A percentile compares a stretch with the other conserved stretches of the same genome.
These are phyloP conservation scores for Butyriboletus loyo DNA, from an alignment of 768 basidiomycete genomes.

Conservation along the genomic window DNA sequence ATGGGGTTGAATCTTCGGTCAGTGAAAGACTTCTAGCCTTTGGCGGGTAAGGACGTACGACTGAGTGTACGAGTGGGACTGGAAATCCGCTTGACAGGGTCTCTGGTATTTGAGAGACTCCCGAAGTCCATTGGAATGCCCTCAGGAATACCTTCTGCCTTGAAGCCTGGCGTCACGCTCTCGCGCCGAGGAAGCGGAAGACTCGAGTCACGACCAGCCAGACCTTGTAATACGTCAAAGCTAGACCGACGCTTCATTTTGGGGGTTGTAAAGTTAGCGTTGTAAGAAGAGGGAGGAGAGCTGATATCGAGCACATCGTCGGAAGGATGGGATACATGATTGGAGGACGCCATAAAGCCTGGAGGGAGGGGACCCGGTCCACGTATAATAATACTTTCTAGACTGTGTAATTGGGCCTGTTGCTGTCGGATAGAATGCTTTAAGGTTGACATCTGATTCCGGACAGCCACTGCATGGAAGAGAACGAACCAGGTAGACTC, in stretches of 20 bases:
- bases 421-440: slow-evolving; percentile 83
- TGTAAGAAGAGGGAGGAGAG: slow-evolving; percentile 32
- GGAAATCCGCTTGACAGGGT: slow-evolving; percentile 48
- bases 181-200: slow-evolving; percentile 68
- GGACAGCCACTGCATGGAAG: slow-evolving; percentile 57
- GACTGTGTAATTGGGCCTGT: slow-evolving; percentile 69
- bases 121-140: slow-evolving; percentile 66
- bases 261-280: slow-evolving; percentile 35
- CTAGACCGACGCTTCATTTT: slow-evolving; percentile 64
- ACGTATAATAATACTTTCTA: slow-evolving; percentile 67
- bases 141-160: slow-evolving; percentile 62
- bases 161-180: slow-evolving; percentile 32
- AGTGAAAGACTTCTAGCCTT: slow-evolving; percentile 22
- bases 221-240: slow-evolving; percentile 64
- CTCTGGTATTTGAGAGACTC: slow-evolving; percentile 36
- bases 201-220: slow-evolving; percentile 75
- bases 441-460: slow-evolving; percentile 76
- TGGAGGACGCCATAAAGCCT: slow-evolving; percentile 38
- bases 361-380: slow-evolving; percentile 59
- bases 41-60: slow-evolving; percentile 50
- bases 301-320: slow-evolving; percentile 34
- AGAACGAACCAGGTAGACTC: slow-evolving; percentile 25
- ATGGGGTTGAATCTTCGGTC: slow-evolving; percentile 17
- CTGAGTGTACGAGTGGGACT: slow-evolving; percentile 79
- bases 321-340: slow-evolving; percentile 35